These are phyloP conservation scores for Neofusicoccum sp. DNA, from an alignment of 2,329 filamentous ascomycete species.

Conservation along the genomic window DNA sequence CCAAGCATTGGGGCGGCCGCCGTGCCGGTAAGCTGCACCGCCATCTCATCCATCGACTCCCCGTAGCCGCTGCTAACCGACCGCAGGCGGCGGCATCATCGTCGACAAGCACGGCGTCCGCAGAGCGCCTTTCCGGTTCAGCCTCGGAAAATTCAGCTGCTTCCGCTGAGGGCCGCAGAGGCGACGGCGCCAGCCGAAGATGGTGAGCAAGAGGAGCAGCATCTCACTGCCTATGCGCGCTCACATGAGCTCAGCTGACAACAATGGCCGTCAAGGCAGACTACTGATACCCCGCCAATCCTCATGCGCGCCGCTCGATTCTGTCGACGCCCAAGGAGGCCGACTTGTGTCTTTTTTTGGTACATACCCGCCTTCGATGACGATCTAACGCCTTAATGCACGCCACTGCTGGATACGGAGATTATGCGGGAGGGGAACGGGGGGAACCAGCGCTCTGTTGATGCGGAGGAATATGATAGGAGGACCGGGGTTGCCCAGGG, in stretches of 20 bases:
- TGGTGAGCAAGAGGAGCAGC: not conserved
- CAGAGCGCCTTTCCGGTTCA: constrained; percentile 52
- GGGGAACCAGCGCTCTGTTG: no score
- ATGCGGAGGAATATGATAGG: not conserved
- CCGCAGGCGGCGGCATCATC: constrained; percentile 48
- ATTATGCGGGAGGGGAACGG: not conserved
- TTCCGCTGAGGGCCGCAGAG: constrained; percentile 44
- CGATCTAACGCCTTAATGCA: constrained; percentile 1
- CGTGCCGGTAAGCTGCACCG: constrained; percentile 40
- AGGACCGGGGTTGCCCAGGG: not conserved
- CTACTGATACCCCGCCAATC: constrained; percentile 3
- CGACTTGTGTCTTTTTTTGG: not conserved
- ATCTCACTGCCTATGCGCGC: not conserved
- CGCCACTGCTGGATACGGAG: not conserved
- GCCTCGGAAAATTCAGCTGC: constrained; percentile 52
- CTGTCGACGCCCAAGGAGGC: not conserved
- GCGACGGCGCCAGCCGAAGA: not conserved
- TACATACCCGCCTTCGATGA: not conserved
- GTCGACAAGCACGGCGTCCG: constrained; percentile 53
- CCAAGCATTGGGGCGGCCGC: constrained; percentile 44
- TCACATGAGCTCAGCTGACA: constrained; percentile 9
- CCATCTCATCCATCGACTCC: constrained; percentile 15
- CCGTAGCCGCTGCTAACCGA: not conserved
- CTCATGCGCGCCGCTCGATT: not conserved
- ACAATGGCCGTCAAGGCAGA: not conserved